Base-by-base conservation (phyloP, 257 asterid species). In the Cynanchum wilfordii region DNA sequence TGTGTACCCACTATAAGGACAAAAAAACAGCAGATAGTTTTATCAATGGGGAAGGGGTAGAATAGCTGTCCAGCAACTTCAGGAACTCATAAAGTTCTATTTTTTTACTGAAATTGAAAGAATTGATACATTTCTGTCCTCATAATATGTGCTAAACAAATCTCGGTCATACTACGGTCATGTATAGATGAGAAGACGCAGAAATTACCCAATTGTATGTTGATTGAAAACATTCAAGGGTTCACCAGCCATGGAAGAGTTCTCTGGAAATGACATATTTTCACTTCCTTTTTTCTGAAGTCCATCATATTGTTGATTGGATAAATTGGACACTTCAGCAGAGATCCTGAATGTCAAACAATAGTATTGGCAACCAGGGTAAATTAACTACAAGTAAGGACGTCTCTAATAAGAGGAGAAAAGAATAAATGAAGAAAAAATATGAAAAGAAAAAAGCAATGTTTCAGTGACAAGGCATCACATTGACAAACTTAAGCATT, bases 281-380 rank as follows among this genome's bases (percentile, higher is more conserved):
- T 81, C 81, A 3, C 70, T 77, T 60, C 75, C 75, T 73, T 78
- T 85, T 74, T 76, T 87, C 77, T 85, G 95, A 77, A 55, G 68
- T 49, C 65, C 83, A 65, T 69, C 85, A 33, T 78, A 47, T 73
- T 80, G 84, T 65, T 83, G 90, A 76, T 81, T 81, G 45, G 88
- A 69, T 65, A 89, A 82, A 74, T 82, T 77, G 5, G 88, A 81
- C 49, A 85, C 80, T 66, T 89, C 97, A 71, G 87, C 81, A 8
- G 93, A 86, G 68, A 91, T 87, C 89, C 97, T 91, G 73, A 68
- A 68, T 1, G 19, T 20, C 60, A 68, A 13, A 50, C 8, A 15
- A 17, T 17, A 27, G 40, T 4, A 27, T 49, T 49, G 17, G 50
- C 50, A 64, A 64, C 68, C 36, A 16, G 68, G 10, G 47, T 62